Evolutionary conservation across 257 asterid genomes (phyloP).

Genomic region (Penstemon eatonii): DNA sequence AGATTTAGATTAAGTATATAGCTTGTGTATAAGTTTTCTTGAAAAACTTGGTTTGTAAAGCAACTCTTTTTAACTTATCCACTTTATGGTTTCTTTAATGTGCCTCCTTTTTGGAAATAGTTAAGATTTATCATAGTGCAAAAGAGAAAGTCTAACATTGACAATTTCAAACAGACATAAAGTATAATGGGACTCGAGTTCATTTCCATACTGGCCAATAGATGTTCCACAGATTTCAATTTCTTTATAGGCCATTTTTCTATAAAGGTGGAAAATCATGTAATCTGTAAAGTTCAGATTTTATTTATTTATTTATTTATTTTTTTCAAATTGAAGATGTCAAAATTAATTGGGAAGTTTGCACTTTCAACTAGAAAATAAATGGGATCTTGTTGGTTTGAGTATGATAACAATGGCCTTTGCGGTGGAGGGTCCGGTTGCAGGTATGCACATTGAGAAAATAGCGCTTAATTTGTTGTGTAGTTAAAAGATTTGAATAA

Average conservation of each 20-base stretch:
- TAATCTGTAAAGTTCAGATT: no score
- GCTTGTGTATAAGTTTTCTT: slow-evolving; percentile 16
- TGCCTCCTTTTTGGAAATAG: neutral
- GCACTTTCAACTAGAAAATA: slow-evolving; percentile 14
- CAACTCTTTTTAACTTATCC: slow-evolving; percentile 15
- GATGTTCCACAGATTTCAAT: neutral
- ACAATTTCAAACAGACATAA: neutral
- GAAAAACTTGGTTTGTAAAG: slow-evolving; percentile 23
- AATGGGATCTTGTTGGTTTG: slow-evolving; percentile 12
- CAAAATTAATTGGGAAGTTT: slow-evolving; percentile 6
- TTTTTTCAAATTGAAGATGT: neutral
- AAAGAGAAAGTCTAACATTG: neutral
- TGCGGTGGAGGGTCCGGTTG: neutral
- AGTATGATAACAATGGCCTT: neutral
- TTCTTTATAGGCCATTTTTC: neutral
- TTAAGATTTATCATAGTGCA: neutral
- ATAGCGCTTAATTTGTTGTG: no score
- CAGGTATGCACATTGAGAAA: no score
- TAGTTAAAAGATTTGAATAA: no score
- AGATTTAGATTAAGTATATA: slow-evolving; percentile 22
- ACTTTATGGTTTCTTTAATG: slow-evolving; percentile 14
- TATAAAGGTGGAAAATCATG: neutral
- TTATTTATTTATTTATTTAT: no score
- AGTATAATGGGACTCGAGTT: neutral
- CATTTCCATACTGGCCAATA: neutral